These are phyloP conservation scores for Macrophomina tecta DNA, from an alignment of 2,329 filamentous ascomycete genomes.

Conservation along the genomic window DNA sequence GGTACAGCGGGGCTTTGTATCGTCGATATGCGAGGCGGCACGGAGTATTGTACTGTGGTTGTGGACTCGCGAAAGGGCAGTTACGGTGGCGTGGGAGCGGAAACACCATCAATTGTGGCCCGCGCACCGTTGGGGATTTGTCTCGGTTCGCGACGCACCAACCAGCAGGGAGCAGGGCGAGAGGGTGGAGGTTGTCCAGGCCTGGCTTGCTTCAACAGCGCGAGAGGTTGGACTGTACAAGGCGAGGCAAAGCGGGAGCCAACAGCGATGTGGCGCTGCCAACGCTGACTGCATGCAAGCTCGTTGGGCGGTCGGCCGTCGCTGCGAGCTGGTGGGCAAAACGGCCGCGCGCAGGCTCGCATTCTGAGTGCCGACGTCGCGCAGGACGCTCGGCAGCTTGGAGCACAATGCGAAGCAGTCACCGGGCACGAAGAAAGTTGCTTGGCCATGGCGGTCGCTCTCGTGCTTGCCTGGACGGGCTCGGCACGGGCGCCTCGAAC, in stretches of 20 bases:
- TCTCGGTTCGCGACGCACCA: neutral
- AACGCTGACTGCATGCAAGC: slow-evolving; percentile 16
- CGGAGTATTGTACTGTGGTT: neutral
- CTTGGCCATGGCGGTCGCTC: slow-evolving; percentile 9
- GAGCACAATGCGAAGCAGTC: neutral
- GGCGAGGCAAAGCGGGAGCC: neutral
- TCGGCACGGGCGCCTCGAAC: neutral
- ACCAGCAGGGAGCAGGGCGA: neutral
- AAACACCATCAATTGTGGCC: neutral
- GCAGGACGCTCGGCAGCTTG: neutral
- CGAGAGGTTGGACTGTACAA: neutral
- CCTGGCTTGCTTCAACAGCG: neutral
- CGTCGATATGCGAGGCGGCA: neutral
- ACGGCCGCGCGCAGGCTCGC: neutral
- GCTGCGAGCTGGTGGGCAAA: too few species aligned
- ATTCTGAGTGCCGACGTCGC: neutral
- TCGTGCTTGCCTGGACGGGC: neutral
- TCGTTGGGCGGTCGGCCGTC: neutral
- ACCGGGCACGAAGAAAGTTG: neutral
- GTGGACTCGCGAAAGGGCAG: neutral
- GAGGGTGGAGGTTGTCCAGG: neutral
- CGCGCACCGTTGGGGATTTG: neutral
- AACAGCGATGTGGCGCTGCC: slow-evolving; percentile 21
- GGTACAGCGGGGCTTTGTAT: neutral
- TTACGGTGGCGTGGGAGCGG: too few species aligned